Base-by-base conservation (phyloP, 169 alveolate species). In the Cryptosporidium xiaoi region DNA sequence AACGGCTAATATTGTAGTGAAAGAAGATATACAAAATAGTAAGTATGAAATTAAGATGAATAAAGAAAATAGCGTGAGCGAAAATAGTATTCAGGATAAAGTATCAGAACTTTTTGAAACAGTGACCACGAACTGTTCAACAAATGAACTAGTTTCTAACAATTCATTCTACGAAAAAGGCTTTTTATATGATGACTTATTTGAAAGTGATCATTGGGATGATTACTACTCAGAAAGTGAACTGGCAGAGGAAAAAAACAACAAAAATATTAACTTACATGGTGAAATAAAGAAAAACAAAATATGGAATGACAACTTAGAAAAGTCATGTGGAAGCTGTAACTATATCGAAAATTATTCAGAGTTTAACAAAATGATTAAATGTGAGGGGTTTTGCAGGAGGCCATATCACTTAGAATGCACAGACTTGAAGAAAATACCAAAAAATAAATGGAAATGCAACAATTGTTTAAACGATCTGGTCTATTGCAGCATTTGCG, bases 251-350 rank as follows among this genome's bases (percentile, higher is more conserved):
- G 27, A 15, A 2, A 10, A 27, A 7, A 5, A 3, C 20, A 64
- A n/a, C n/a, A 51, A 48, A 48, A 24, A 20, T 15, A 7, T 1
- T 29, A 27, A n/a, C 36, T n/a, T 31, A 0, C 31, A 36, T 31
- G 27, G 16, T 51, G 56, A 29, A 24, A 53, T 13, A 4, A n/a
- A n/a, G 12, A n/a, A 53, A n/a, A 53, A 53, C n/a, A 65, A 64
- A 56, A 53, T 77, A 34, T 77, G 87, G 87, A 77, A 77, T 36
- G 87, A 77, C 34, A 77, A 77, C 33, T 24, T 77, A 20, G 87
- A 77, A 48, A 58, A 51, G 29, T 77, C 87, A 10, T 77, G 87
- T 44, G 71, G 77, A 77, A 44, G 7, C 7, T 77, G 87, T 53
- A 60, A 62, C 44, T 40, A 56, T 60, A 40, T 77, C 18, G 69